Base-by-base conservation (phyloP, 768 basidiomycete species). In the Hypholoma fasciculare region DNA sequence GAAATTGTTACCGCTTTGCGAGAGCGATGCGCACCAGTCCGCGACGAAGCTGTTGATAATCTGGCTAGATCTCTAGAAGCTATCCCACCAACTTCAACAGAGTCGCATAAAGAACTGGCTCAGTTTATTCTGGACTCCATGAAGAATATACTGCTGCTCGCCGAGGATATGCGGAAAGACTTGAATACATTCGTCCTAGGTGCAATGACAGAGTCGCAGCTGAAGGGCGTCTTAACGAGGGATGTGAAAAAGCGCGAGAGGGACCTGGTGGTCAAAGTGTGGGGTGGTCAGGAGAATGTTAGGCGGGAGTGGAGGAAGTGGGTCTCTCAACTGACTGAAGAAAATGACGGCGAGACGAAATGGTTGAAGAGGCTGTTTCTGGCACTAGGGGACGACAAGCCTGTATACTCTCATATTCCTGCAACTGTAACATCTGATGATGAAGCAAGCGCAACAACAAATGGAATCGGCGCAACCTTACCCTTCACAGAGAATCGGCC, bases 81-180 rank as follows among this genome's bases (percentile, higher is more conserved):
- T 36, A 23, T 40, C 20, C 56, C 56, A 7, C 19, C 43, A 19
- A 5, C 43, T 37, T 46, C 54, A n/a, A 27, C 34, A 13, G 54
- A 54, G n/a, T 17, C n/a, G 5, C 54, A 54, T 8, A 37, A 5
- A 30, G 53, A 47, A 11, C 74, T 87, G 4, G 82, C 88, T 7
- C 63, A 67, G 37, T 69, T 83, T 1, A 71, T 87, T n/a, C 65
- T 80, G 1, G 76, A 82, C 42, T 79, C 77, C 4, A 65, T 80
- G 30, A 82, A 74, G 59, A 72, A 74, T 3, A 78, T 84, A 44
- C 63, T 90, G 6, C 67, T 72, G 13, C 72, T 90, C 13, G 71
- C 82, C 0, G 83, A 87, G 42, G 69, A 74, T n/a, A 88, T 92
- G 86, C 88, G 84, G 66, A 73, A 80, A 27, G 90, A 91, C 63